Conservation (phyloP, 805 yeast genomes). For the Candida peoriensis region DNA sequence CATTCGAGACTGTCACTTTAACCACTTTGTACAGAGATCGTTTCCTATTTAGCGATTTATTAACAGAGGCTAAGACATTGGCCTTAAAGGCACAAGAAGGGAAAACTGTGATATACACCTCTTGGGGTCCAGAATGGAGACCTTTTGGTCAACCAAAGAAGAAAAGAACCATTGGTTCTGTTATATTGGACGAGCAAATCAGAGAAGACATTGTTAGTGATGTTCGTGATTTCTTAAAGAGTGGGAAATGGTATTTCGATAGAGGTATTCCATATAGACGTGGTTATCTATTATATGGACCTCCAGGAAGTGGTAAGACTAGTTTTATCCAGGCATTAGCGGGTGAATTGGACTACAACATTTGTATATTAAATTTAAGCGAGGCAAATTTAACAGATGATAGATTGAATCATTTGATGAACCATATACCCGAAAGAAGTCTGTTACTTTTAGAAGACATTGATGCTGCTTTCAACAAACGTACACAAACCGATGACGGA, state of each 20-base stretch:
- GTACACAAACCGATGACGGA: constrained; percentile 69
- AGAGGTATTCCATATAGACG: constrained; percentile 97
- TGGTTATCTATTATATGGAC: constrained; percentile 91
- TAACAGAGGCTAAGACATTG: constrained; percentile 77
- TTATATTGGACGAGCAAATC: constrained; percentile 74
- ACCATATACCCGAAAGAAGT: constrained; percentile 88
- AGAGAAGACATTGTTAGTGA: constrained; percentile 63
- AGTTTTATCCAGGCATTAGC: constrained; percentile 95
- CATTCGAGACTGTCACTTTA: constrained; percentile 92
- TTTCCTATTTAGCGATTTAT: constrained; percentile 57
- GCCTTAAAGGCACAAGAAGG: constrained; percentile 86
- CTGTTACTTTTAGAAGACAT: constrained; percentile 84
- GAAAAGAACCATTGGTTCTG: constrained; percentile 80
- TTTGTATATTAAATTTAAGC: constrained; percentile 85
- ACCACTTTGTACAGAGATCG: constrained; percentile 87
- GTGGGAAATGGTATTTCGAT: constrained; percentile 89
- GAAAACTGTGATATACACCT: constrained; percentile 86
- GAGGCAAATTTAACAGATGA: constrained; percentile 94
- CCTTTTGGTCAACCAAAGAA: constrained; percentile 95
- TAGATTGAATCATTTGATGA: constrained; percentile 90
- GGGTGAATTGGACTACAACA: constrained; percentile 92
- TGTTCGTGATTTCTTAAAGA: constrained; percentile 69
- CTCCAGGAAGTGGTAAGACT: constrained; percentile 97
- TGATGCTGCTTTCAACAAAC: constrained; percentile 89
- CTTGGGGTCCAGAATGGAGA: constrained; percentile 99